Conservation (phyloP, 352 stramenopile genomes). For the Thalassiosira hispida region DNA sequence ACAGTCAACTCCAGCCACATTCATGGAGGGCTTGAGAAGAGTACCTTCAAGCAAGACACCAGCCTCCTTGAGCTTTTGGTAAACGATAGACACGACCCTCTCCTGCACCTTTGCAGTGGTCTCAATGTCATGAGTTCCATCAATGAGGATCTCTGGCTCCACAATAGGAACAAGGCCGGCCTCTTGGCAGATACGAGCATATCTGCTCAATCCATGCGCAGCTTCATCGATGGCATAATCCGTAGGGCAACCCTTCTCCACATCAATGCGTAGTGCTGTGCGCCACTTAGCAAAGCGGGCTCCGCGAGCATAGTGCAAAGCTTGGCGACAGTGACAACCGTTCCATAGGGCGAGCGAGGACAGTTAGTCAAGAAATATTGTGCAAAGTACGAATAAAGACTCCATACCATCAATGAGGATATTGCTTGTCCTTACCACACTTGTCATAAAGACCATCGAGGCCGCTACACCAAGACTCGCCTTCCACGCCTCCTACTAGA, state of each 20-base stretch:
- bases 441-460: slow-evolving; percentile 83
- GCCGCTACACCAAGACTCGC: slow-evolving; percentile 84
- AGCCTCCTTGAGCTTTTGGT: slow-evolving; percentile 83
- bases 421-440: slow-evolving; percentile 72
- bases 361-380: too few relatives aligned
- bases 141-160: slow-evolving; percentile 86
- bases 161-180: slow-evolving; percentile 86
- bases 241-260: slow-evolving; percentile 31
- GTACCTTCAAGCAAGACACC: slow-evolving; percentile 85
- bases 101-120: slow-evolving; percentile 82
- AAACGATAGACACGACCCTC: slow-evolving; percentile 78
- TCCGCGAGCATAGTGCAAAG: slow-evolving; percentile 79
- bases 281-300: slow-evolving; percentile 86
- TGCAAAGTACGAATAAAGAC: too few relatives aligned
- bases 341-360: too few relatives aligned
- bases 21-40: slow-evolving; percentile 87
- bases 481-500: slow-evolving; percentile 68
- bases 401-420: too few relatives aligned
- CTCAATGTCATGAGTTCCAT: slow-evolving; percentile 82
- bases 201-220: slow-evolving; percentile 64
- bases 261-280: slow-evolving; percentile 62
- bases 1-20: slow-evolving; percentile 74
- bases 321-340: too few relatives aligned
- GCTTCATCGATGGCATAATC: slow-evolving; percentile 65
- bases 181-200: slow-evolving; percentile 85